These are phyloP conservation scores for Apium graveolens DNA, from an alignment of 129 eudicot genomes.

Conservation along the genomic window DNA sequence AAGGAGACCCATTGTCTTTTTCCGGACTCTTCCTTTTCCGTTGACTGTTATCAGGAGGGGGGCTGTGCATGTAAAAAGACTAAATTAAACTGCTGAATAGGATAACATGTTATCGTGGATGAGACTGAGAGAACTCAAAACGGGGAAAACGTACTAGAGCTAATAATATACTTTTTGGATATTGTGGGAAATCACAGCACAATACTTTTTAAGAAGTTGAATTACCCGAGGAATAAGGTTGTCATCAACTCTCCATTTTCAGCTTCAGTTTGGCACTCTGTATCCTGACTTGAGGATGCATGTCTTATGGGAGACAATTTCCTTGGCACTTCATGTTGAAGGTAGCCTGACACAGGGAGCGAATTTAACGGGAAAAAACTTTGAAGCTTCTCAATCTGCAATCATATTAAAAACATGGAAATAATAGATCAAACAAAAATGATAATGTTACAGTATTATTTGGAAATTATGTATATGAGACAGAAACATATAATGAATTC, in stretches of 20 bases:
- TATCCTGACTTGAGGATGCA: conserved; percentile 40
- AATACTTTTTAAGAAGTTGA: not conserved
- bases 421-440: not conserved
- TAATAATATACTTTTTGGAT: not conserved
- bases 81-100: not conserved
- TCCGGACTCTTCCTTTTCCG: conserved; percentile 33
- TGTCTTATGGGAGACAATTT: conserved; percentile 13
- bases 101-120: not conserved
- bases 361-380: conserved; percentile 19
- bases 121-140: not conserved
- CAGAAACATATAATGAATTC: not conserved
- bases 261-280: conserved; percentile 19
- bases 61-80: conserved; percentile 21
- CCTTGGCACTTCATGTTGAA: conserved; percentile 27
- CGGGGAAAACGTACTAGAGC: not conserved
- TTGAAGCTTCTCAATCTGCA: conserved; percentile 50
- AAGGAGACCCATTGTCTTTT: conserved; percentile 16
- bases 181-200: not conserved
- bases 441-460: not conserved
- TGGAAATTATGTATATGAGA: not conserved
- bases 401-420: not conserved
- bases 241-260: conserved; percentile 36
- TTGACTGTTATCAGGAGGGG: conserved; percentile 9
- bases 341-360: conserved; percentile 19
- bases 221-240: conserved; percentile 57